Base-by-base conservation (phyloP, 345 rosid genomes). In the Eucalyptus tenuipes region DNA sequence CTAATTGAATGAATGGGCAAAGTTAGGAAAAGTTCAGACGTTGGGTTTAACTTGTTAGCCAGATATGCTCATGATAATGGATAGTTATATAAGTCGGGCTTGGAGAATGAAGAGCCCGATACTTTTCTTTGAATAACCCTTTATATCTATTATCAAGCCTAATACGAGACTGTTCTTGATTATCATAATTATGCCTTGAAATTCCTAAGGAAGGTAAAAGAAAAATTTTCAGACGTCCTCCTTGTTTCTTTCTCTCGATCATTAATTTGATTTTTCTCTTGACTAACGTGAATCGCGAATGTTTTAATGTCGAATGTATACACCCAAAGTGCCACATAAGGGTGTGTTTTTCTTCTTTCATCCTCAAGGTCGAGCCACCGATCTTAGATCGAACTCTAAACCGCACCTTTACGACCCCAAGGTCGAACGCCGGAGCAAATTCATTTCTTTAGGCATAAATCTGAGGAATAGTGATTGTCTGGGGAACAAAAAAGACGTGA, bases 1-100 rank as follows among this genome's bases (percentile, higher is more conserved):
- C 14, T 75, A 37, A 9, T 37, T 2, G 12, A 75, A 37, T 20
- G 47, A 27, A 75, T 24, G 25, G 14, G 20, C 15, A 40, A 75
- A 37, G 29, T 40, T 40, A 20, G 24, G 47, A 75, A 37, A 75
- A 40, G 4, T 75, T 75, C 2, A 1, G 29, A 10, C 15, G 5
- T 4, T 2, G 15, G 8, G 3, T 37, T 20, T 5, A 18, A 71
- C 45, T 37, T 5, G 13, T 33, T 5, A 5, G 9, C 5, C 2
- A 6, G 3, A 13, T 13, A 40, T 4, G 0, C 45, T 75, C 27
- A 2, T 75, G 47, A 20, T 11, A 75, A 20, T 20, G 7, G 75
- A 15, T n/a, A n/a, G 2, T 64, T n/a, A 64, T 14, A n/a, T n/a
- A 4, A 14, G 10, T 64, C 10, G 5, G 27, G 37, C 20, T 64